These are phyloP conservation scores for Cryptosporidium muris DNA, from an alignment of 169 alveolate genomes.

Conservation along the genomic window DNA sequence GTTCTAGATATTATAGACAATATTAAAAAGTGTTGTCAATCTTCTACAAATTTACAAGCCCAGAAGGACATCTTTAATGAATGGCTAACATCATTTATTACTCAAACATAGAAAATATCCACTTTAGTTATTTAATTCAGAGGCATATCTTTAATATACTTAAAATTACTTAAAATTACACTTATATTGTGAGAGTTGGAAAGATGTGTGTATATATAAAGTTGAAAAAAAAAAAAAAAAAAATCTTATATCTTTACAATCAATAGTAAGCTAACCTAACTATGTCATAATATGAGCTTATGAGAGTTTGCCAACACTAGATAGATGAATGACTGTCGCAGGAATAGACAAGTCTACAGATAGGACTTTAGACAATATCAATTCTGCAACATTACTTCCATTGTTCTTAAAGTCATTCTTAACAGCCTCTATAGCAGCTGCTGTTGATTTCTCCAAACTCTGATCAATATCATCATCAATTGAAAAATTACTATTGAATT, in stretches of 20 bases:
- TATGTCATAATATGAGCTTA: background rate
- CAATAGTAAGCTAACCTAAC: background rate
- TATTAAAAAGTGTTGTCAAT: conserved; percentile 31
- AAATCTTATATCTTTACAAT: too few relatives aligned
- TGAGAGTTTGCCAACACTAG: conserved; percentile 27
- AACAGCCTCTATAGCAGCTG: conserved; percentile 53
- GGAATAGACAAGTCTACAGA: conserved; percentile 64
- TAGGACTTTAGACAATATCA: conserved; percentile 29
- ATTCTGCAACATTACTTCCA: conserved; percentile 56
- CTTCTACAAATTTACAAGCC: conserved; percentile 22
- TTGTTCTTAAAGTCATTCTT: conserved; percentile 60
- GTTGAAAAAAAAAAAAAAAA: too few relatives aligned
- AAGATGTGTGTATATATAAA: too few relatives aligned
- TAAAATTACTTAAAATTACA: too few relatives aligned
- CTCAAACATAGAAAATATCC: background rate
- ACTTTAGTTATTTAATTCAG: too few relatives aligned
- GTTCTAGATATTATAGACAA: conserved; percentile 16
- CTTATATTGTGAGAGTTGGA: too few relatives aligned
- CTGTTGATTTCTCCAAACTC: conserved; percentile 52
- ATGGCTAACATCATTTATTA: conserved; percentile 17
- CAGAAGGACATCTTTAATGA: conserved; percentile 55
- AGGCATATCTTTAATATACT: too few relatives aligned
- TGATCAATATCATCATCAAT: conserved; percentile 61
- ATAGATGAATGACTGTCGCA: conserved; percentile 37
- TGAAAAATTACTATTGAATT: conserved; percentile 31